phyloP scores from a whole-genome alignment of 306 rosid genomes.

The Oxytropis ochrocephala region DNA sequence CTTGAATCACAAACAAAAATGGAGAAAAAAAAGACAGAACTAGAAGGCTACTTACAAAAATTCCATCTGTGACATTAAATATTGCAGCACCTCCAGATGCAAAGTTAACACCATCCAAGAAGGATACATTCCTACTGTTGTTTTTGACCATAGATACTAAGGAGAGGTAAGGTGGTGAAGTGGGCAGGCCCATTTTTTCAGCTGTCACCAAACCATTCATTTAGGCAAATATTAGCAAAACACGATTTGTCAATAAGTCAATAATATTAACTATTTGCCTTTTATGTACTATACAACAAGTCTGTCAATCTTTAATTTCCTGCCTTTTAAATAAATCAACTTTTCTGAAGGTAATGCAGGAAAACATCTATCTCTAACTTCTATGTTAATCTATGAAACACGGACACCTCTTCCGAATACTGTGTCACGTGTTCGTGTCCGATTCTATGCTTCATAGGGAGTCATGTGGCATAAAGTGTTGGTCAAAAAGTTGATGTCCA shows the following conservation, averaged over 20 bases:
- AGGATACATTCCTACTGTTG: constrained; percentile 13
- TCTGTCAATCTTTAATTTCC: background rate
- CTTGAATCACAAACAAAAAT: background rate
- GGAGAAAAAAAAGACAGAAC: background rate
- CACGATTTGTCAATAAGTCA: background rate
- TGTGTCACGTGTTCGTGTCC: no score
- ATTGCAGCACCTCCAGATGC: constrained; percentile 95
- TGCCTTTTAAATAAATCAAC: background rate
- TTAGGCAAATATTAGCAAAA: constrained; percentile 12
- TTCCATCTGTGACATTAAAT: constrained; percentile 33
- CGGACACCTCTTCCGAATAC: no score
- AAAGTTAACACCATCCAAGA: constrained; percentile 58
- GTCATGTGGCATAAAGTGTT: background rate
- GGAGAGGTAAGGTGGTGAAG: constrained; percentile 71
- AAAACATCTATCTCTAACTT: background rate
- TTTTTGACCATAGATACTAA: constrained; percentile 24
- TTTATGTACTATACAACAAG: background rate
- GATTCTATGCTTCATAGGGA: no score
- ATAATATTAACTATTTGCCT: background rate
- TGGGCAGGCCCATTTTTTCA: constrained; percentile 58
- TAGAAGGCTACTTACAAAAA: constrained; percentile 34
- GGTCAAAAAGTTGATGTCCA: background rate
- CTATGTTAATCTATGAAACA: no score
- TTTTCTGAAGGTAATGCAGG: background rate
- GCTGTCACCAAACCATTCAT: constrained; percentile 40